These are phyloP conservation scores for Nymphaea colorata DNA, from an alignment of 164 flowering plant genomes.

Conservation along the genomic window DNA sequence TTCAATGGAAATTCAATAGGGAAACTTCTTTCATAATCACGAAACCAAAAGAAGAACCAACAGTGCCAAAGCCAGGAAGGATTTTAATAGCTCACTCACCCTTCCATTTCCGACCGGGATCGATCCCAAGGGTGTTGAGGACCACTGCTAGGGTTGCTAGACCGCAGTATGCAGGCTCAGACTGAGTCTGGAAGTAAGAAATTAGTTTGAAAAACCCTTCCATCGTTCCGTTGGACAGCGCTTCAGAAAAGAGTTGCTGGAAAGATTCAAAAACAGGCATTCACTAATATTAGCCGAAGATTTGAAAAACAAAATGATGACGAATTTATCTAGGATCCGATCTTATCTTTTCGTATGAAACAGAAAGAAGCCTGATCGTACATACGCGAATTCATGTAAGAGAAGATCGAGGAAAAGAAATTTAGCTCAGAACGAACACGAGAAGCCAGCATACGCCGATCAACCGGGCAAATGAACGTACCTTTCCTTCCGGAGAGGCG, in stretches of 20 bases:
- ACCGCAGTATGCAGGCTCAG: constrained; percentile 97
- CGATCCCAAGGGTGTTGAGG: constrained; percentile 88
- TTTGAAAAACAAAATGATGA: neutral
- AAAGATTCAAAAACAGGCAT: constrained; percentile 4
- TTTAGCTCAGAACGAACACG: too few relatives aligned
- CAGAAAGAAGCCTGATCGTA: too few relatives aligned
- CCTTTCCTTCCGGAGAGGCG: constrained; percentile 86
- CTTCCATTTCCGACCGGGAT: constrained; percentile 97
- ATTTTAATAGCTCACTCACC: constrained; percentile 25
- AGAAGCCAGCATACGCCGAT: too few relatives aligned
- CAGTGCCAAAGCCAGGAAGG: neutral
- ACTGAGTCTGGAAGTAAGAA: constrained; percentile 90
- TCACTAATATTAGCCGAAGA: neutral
- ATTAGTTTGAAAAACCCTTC: constrained; percentile 83
- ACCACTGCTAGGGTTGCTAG: constrained; percentile 87
- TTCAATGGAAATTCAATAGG: too few relatives aligned
- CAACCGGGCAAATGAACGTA: constrained; percentile 1
- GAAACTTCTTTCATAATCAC: neutral
- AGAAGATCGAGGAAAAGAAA: neutral
- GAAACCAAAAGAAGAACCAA: neutral
- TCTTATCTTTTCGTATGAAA: too few relatives aligned
- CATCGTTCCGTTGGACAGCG: constrained; percentile 69
- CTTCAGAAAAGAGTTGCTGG: constrained; percentile 81
- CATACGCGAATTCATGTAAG: too few relatives aligned
- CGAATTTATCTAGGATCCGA: neutral